Conservation (phyloP, 1,139 yeast species). For the Nematodospora anomalae region DNA sequence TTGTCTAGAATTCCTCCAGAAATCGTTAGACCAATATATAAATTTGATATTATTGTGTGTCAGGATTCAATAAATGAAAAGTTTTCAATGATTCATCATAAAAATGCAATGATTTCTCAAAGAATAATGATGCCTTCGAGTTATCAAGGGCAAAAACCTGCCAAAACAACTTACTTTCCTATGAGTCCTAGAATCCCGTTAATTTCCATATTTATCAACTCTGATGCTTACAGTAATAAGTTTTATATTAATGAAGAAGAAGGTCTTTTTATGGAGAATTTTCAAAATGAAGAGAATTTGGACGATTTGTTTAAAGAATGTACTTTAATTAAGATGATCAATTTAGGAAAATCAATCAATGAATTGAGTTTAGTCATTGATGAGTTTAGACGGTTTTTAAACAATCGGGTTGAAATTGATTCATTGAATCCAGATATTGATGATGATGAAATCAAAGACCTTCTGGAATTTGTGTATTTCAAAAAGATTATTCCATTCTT, state of each 20-base stretch:
- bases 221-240: constrained; percentile 28
- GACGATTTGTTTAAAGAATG: constrained; percentile 4
- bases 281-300: constrained; percentile 7
- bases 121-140: constrained; percentile 1
- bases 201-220: constrained; percentile 35
- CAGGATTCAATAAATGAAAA: constrained; percentile 44
- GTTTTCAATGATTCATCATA: constrained; percentile 21
- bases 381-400: constrained; percentile 60
- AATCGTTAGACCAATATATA: constrained; percentile 45
- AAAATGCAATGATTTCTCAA: constrained; percentile 10
- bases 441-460: constrained; percentile 7
- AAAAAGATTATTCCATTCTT: constrained; percentile 42
- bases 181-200: constrained; percentile 33
- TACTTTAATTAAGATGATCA: constrained; percentile 18
- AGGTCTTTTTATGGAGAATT: constrained; percentile 16
- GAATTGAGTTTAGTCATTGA: constrained; percentile 61
- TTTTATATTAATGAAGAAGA: constrained; percentile 35
- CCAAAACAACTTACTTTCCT: constrained; percentile 18
- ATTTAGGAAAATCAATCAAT: constrained; percentile 62
- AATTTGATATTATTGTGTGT: constrained; percentile 48
- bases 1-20: constrained; percentile 47
- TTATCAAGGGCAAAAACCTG: constrained; percentile 4
- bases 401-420: constrained; percentile 37
- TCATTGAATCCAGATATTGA: constrained; percentile 25
- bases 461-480: constrained; percentile 37